Base-by-base conservation (phyloP, 306 rosid genomes). In the Acacia crassicarpa region DNA sequence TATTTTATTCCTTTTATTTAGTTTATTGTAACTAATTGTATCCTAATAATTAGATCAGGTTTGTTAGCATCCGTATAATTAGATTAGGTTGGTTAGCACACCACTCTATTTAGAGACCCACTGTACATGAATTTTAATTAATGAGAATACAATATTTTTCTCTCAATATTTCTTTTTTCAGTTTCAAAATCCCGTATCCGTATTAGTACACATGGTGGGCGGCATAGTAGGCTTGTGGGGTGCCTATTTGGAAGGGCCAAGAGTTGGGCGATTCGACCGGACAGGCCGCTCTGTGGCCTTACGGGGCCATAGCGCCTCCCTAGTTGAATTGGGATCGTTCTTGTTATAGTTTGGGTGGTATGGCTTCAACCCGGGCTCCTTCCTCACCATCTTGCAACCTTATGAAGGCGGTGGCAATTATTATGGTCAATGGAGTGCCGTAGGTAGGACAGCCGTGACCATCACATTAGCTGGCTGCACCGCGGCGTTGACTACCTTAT, bases 271-370 rank as follows among this genome's bases (percentile, higher is more conserved):
- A 48, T 94, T 90, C 46, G 94, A 90, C 65, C 80, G 76, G 3
- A n/a, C 85, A 0, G 98, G 95, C 4, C 76, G 92, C 53, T 88
- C 95, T 0, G 91, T 94, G 0, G 94, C 86, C 2, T 79, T 94
- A 3, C 90, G 94, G 0, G 98, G 94, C 0, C 98, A 94, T 68
- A 94, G 92, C 32, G 86, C 93, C 0, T 94, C 98, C 0, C 67
- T 94, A 1, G 97, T 94, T 0, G 98, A 91, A 3, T 84, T 94
- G 0, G 98, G 97, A 5, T 63, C 98, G 0, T 94, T 94, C 77
- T 66, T 94, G 15, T 81, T 94, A 10, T 94, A 97, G 98, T 93
- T 93, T 83, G 93, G 97, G 0, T 91, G 98, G 98, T 93, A 93
- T 48, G 98, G 97, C 0, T 94, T 94, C 58, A 94, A 94, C 43